Evolutionary conservation across 805 yeast genomes (phyloP).

Genomic region (Nakazawaea siamensis): DNA sequence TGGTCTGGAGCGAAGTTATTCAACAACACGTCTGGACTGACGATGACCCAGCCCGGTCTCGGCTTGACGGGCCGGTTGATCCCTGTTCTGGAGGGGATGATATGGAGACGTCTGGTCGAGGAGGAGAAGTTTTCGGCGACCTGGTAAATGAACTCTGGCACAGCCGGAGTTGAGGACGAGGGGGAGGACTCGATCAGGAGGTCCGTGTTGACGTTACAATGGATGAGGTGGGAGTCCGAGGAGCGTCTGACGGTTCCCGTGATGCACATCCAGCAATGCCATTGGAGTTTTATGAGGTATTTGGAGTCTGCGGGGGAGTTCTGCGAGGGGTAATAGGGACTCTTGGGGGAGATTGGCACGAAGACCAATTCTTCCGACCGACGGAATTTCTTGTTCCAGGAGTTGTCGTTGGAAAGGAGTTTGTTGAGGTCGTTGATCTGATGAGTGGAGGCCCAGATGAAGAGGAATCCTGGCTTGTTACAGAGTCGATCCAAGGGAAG

Average conservation of each 20-base stretch:
- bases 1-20: constrained; percentile 53
- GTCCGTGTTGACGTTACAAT: constrained; percentile 90
- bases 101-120: constrained; percentile 76
- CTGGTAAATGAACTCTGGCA: constrained; percentile 69
- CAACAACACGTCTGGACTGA: constrained; percentile 75
- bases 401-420: constrained; percentile 37
- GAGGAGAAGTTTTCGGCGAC: constrained; percentile 86
- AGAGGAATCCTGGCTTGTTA: constrained; percentile 79
- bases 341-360: constrained; percentile 55
- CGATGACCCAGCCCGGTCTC: constrained; percentile 87
- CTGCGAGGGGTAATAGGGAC: constrained; percentile 57
- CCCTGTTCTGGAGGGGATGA: constrained; percentile 69
- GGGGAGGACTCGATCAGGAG: constrained; percentile 52
- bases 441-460: constrained; percentile 80
- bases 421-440: constrained; percentile 57
- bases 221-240: constrained; percentile 75
- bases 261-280: constrained; percentile 98
- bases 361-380: constrained; percentile 86
- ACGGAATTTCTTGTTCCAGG: constrained; percentile 59
- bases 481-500: constrained; percentile 69
- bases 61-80: constrained; percentile 51
- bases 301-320: constrained; percentile 33
- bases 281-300: constrained; percentile 64
- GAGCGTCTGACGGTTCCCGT: constrained; percentile 90
- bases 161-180: constrained; percentile 31